Percentiles rank a stretch among this genome's conserved stretches.
These are phyloP conservation scores for Purpureocillium takamizusanense DNA, from an alignment of 2,329 filamentous ascomycete genomes.

Conservation along the genomic window DNA sequence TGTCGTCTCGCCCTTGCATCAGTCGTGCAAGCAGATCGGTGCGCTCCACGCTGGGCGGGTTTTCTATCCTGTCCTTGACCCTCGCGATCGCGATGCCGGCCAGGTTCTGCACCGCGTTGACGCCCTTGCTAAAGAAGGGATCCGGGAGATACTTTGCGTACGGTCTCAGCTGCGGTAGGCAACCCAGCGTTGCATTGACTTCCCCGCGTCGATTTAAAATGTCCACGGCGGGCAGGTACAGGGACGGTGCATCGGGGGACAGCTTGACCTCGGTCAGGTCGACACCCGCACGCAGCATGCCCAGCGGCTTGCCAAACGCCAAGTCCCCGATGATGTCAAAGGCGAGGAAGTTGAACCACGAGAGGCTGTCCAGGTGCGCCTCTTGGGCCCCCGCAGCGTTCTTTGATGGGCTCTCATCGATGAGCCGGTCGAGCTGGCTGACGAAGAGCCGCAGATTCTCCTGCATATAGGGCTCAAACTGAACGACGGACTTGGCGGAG, in stretches of 20 bases:
- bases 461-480: conserved; percentile 87
- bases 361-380: conserved; percentile 61
- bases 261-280: conserved; percentile 68
- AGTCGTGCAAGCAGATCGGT: conserved; percentile 74
- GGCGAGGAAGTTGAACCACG: conserved; percentile 59
- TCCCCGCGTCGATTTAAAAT: conserved; percentile 84
- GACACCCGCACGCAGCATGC: conserved; percentile 66
- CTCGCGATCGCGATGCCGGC: conserved; percentile 82
- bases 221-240: conserved; percentile 72
- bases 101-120: conserved; percentile 67
- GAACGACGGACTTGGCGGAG: conserved; percentile 66
- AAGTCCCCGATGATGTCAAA: conserved; percentile 41
- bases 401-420: conserved; percentile 30
- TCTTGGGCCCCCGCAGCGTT: conserved; percentile 49
- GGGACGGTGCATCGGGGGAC: conserved; percentile 50
- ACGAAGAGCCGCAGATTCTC: conserved; percentile 68
- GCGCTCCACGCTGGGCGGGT: conserved; percentile 56
- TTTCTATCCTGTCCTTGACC: conserved; percentile 64
- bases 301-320: conserved; percentile 42
- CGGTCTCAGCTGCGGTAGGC: conserved; percentile 63
- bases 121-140: conserved; percentile 68
- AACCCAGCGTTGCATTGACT: conserved; percentile 73
- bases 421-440: conserved; percentile 60
- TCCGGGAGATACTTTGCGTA: conserved; percentile 76
- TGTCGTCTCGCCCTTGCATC: conserved; percentile 79